phyloP scores from a whole-genome alignment of 1,284 basidiomycete species.

The Rhodotorula sp. region DNA sequence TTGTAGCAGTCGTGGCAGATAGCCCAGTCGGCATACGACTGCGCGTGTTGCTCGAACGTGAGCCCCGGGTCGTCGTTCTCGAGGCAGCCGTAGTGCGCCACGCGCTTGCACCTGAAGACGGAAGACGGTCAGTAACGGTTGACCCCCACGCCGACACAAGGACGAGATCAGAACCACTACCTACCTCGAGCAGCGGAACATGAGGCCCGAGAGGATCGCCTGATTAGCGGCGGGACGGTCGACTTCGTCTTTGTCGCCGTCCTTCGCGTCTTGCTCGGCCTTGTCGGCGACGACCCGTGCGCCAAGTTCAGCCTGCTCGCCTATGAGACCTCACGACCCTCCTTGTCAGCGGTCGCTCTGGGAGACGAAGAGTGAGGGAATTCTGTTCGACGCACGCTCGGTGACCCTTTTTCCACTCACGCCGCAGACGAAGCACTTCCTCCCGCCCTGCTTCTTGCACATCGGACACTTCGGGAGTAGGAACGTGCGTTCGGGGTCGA shows the following conservation, averaged over 20 bases:
- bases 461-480: conserved; percentile 36
- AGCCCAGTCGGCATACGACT: conserved; percentile 58
- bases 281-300: neutral
- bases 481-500: conserved; percentile 31
- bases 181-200: conserved; percentile 35
- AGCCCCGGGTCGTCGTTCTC: conserved; percentile 31
- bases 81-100: conserved; percentile 43
- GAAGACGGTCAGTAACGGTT: neutral
- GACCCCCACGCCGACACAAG: too few species aligned
- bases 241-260: neutral
- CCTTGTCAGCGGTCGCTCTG: too few species aligned
- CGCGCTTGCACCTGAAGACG: conserved; percentile 39
- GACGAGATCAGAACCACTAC: neutral
- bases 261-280: neutral
- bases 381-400: conserved; percentile 6
- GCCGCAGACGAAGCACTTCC: conserved; percentile 39
- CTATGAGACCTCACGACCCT: neutral
- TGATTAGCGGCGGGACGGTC: neutral
- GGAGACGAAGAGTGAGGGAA: neutral
- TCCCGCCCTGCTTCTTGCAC: conserved; percentile 39
- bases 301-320: conserved; percentile 2
- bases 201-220: conserved; percentile 14
- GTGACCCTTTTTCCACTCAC: conserved; percentile 23
- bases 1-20: conserved; percentile 69
- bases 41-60: conserved; percentile 16